Evolutionary conservation across 2,329 filamentous ascomycete species (phyloP).

Genomic region (Aspergillus aculeatinus): DNA sequence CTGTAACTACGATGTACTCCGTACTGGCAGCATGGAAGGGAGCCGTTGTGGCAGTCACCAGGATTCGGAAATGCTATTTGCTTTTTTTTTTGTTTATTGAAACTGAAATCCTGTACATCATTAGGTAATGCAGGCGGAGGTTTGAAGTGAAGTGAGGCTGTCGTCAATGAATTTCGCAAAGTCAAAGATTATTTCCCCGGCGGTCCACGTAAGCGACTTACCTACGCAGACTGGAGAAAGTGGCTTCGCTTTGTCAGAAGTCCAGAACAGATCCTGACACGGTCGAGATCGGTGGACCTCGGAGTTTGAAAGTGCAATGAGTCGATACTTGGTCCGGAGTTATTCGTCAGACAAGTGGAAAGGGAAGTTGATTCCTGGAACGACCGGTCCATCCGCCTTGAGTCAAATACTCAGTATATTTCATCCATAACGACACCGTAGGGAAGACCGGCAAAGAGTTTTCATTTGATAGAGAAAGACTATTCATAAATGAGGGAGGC

Average conservation of each 20-base stretch:
- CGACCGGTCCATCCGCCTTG: conserved; percentile 1
- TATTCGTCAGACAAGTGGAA: not conserved
- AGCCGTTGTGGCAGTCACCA: not conserved
- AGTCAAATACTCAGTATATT: not conserved
- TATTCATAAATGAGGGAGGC: too few species aligned
- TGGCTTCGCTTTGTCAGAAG: not conserved
- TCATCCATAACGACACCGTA: not conserved
- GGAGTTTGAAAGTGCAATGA: not conserved
- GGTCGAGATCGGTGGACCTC: conserved; percentile 3
- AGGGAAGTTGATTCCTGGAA: conserved; percentile 7
- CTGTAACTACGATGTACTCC: too few species aligned
- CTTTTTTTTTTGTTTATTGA: not conserved
- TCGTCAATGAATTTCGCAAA: not conserved
- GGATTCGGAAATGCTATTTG: not conserved
- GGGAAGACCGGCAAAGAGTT: not conserved
- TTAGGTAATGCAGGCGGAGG: not conserved
- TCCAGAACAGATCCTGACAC: conserved; percentile 1
- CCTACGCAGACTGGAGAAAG: not conserved
- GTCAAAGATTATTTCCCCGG: not conserved
- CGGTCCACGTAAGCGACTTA: not conserved
- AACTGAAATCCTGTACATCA: not conserved
- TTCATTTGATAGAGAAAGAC: not conserved
- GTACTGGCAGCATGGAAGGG: not conserved
- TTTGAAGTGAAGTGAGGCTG: conserved; percentile 1
- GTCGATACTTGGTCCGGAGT: not conserved